Base-by-base conservation (phyloP, 202 grass and related monocot genomes). In the Sporobolus alterniflorus region DNA sequence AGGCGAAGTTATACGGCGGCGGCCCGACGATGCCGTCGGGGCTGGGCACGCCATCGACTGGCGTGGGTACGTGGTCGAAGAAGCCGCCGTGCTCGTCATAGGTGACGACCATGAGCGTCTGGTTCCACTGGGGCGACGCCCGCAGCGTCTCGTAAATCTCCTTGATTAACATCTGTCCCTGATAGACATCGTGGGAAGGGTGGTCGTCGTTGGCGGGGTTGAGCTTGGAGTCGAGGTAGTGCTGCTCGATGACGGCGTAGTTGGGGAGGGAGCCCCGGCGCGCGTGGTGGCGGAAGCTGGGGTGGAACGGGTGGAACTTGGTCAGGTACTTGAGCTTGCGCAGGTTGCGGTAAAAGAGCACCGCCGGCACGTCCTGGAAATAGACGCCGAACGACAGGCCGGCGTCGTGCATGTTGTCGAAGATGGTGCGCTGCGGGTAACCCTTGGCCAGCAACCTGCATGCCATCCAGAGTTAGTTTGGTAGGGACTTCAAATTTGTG, bases 1-100 rank as follows among this genome's bases (percentile, higher is more conserved):
- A 99, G 1, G 74, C 78, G 85, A 99, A 99, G 87, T 90, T 94
- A 18, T 96, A 99, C 0, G 96, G 96, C 11, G 87, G 70, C 1
- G 96, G 80, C 1, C 96, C 91, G 12, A 99, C 96, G 20, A 99
- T 88, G 8, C 75, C 96, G 29, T 99, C 96, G 0, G 96, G 96
- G 83, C 80, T 92, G 0, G 96, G 96, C 3, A 99, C 96, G 8
- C 83, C 91, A 0, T 41, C 17, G 15, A 96, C 83, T 0, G 96
- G 93, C 0, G 96, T 99, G 9, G 96, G 85, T 1, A 99, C 96
- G 22, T 99, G 96, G 82, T 99, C 96, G 11, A 94, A 99, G 83
- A 96, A 99, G 0, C 96, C 96, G 0, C 96, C 96, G 32, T 99
- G 96, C 85, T 99, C 96, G 51, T 99, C 96, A 21, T 99, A 99